phyloP scores from a whole-genome alignment of 2,329 filamentous ascomycete species.

The Claviceps monticola region DNA sequence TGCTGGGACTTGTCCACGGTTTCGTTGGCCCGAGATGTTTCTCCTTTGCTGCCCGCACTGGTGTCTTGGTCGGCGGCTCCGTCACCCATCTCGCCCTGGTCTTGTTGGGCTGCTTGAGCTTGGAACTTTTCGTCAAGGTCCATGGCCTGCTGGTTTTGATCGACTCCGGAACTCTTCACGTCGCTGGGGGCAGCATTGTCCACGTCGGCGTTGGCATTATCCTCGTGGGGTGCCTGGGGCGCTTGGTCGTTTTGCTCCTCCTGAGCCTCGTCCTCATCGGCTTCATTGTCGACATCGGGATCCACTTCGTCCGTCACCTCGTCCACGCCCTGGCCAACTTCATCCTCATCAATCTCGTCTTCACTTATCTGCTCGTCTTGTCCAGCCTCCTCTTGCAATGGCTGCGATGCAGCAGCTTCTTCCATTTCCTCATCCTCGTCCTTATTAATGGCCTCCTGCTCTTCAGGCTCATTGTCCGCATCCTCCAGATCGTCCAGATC shows the following conservation, averaged over 20 bases:
- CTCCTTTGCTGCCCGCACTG: slow-evolving; percentile 49
- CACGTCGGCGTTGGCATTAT: slow-evolving; percentile 37
- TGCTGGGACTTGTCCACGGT: slow-evolving; percentile 32
- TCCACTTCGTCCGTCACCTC: slow-evolving; percentile 34
- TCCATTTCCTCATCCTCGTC: slow-evolving; percentile 21
- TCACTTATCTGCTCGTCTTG: slow-evolving; percentile 29
- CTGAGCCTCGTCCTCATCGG: slow-evolving; percentile 3
- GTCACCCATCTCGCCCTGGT: slow-evolving; percentile 53
- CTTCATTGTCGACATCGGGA: slow-evolving; percentile 17
- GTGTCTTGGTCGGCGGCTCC: slow-evolving; percentile 49
- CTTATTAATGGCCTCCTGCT: slow-evolving; percentile 19
- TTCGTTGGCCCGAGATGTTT: slow-evolving; percentile 33
- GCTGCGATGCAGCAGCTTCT: slow-evolving; percentile 23
- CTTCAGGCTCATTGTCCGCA: slow-evolving; percentile 22
- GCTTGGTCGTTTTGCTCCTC: slow-evolving; percentile 27
- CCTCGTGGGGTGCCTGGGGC: slow-evolving; percentile 21
- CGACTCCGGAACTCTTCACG: slow-evolving; percentile 48
- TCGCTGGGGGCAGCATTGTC: slow-evolving; percentile 53
- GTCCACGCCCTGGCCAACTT: slow-evolving; percentile 26
- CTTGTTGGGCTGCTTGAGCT: slow-evolving; percentile 46
- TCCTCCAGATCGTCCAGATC: slow-evolving; percentile 42
- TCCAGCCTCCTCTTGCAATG: slow-evolving; percentile 26
- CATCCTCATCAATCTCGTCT: slow-evolving; percentile 38
- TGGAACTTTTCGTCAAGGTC: slow-evolving; percentile 49
- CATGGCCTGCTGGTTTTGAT: slow-evolving; percentile 48